phyloP scores from a whole-genome alignment of 2,329 filamentous ascomycete genomes.

The Penicillium sp. region DNA sequence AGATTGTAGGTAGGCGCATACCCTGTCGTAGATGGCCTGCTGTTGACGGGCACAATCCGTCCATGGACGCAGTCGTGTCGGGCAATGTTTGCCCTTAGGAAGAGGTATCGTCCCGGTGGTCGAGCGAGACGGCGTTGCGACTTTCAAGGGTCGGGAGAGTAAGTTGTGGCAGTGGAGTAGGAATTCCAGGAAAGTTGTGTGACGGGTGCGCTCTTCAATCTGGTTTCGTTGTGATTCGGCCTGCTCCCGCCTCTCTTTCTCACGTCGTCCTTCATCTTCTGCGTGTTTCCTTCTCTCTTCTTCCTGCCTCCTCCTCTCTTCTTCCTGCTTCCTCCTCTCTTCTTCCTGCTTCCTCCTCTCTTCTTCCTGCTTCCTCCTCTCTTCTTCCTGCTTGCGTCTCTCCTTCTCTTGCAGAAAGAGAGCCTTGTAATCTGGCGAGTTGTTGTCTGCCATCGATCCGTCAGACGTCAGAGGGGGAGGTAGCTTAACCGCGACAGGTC shows the following conservation, averaged over 20 bases:
- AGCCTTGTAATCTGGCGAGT: neutral
- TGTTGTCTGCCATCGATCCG: neutral
- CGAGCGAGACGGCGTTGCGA: constrained; percentile 14
- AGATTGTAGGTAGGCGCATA: constrained; percentile 20
- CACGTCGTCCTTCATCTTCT: too few species aligned
- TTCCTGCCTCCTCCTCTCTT: too few species aligned
- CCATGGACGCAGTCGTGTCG: constrained; percentile 17
- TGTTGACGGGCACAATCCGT: constrained; percentile 18
- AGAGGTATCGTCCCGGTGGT: constrained; percentile 23
- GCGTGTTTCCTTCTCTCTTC: too few species aligned
- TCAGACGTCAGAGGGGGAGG: too few species aligned
- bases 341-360: too few species aligned
- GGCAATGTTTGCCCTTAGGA: constrained; percentile 27
- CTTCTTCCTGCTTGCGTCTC: too few species aligned
- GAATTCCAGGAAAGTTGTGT: neutral
- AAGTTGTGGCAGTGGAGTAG: neutral
- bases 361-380: too few species aligned
- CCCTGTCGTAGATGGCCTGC: constrained; percentile 19
- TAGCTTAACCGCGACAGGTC: too few species aligned
- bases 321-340: too few species aligned
- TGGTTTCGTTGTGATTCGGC: too few species aligned
- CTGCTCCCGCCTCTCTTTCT: too few species aligned
- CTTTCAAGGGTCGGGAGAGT: constrained; percentile 10
- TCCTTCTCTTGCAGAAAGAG: constrained; percentile 1
- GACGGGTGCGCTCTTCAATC: constrained; percentile 1